Conservation (phyloP, 208 protist species). For the Leishmania mexicana region DNA sequence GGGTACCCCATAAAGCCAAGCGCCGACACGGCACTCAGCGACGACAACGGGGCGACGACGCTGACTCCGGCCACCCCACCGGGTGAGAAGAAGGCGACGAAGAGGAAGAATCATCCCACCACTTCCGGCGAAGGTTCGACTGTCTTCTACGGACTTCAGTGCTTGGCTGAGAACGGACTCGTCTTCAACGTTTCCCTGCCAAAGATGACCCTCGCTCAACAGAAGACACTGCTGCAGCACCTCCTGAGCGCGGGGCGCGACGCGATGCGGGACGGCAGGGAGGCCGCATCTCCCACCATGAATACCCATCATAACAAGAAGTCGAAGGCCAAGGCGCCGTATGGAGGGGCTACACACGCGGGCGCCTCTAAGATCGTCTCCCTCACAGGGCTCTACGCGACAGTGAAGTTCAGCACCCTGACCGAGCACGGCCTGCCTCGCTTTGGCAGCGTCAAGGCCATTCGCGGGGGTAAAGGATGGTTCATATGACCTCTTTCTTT, state of each 20-base stretch:
- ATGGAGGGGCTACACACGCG: background rate
- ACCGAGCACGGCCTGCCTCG: constrained; percentile 87
- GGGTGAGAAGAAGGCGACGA: constrained; percentile 4
- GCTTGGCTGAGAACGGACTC: constrained; percentile 73
- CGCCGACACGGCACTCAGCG: constrained; percentile 8
- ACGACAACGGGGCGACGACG: background rate
- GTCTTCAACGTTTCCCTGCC: constrained; percentile 85
- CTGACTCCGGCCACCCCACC: background rate
- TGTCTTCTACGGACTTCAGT: constrained; percentile 86
- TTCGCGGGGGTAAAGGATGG: constrained; percentile 88
- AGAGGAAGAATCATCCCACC: background rate
- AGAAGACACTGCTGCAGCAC: constrained; percentile 68
- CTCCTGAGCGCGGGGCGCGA: constrained; percentile 42
- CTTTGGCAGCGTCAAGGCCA: constrained; percentile 85
- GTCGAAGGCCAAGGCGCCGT: constrained; percentile 11
- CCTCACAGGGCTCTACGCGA: constrained; percentile 84
- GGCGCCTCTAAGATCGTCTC: constrained; percentile 23
- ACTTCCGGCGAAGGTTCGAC: constrained; percentile 2
- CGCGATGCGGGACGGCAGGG: background rate
- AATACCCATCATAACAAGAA: background rate
- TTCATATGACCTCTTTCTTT: constrained; percentile 46
- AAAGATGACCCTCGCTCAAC: constrained; percentile 55
- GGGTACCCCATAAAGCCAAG: constrained; percentile 34
- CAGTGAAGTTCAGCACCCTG: constrained; percentile 79
- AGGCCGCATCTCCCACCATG: background rate